Evolutionary conservation across 768 basidiomycete genomes (phyloP), one percentile per base, ranked within the genome.

Genomic region (Paxillus ammoniavirescens): DNA sequence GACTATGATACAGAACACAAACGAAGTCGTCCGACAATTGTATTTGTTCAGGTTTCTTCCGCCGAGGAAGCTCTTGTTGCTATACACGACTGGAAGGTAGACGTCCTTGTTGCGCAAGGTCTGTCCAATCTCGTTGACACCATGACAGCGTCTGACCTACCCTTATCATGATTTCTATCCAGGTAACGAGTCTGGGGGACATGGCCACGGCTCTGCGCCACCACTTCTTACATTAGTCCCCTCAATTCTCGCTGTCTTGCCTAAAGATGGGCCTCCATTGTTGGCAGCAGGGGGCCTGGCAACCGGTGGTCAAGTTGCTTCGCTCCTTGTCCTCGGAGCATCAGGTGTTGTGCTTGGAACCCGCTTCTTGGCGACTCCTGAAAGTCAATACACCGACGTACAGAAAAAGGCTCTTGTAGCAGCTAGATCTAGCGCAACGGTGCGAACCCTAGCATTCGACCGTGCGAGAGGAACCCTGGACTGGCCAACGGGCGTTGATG

Each of bases 151-250:
- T 37, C 41, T 14, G 30, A 49, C 33, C 35, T 49, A 26, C 26
- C 54, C 38, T 53, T 45, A 18, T 46, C 33, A 41, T 48, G 26
- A 43, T 15, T 47, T 5, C 28, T 53, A 15, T 50, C 35, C 63
- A 92, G 91, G 91, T 4, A 81, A 76, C 52, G 91, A 93, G 70
- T 81, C 88, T 37, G 91, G 91, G 8, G 91, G 91, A 26, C 91
- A 93, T 68, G 89, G 88, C 7, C 70, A 76, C 44, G 58, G 70
- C 18, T 63, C 75, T 38, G 81, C 86, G 7, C 78, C 80, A 36
- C 82, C 90, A 1, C 74, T 88, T 49, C 68, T 83, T 50, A 80
- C 78, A 13, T 72, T 92, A 42, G 63, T 91, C 50, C 76, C 86
- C 6, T 72, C 75, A 50, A 73, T 89, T 59, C 69, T 83, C 41